Evolutionary conservation across 139 green algal species (phyloP).

Genomic region (Chlorella ohadii): DNA sequence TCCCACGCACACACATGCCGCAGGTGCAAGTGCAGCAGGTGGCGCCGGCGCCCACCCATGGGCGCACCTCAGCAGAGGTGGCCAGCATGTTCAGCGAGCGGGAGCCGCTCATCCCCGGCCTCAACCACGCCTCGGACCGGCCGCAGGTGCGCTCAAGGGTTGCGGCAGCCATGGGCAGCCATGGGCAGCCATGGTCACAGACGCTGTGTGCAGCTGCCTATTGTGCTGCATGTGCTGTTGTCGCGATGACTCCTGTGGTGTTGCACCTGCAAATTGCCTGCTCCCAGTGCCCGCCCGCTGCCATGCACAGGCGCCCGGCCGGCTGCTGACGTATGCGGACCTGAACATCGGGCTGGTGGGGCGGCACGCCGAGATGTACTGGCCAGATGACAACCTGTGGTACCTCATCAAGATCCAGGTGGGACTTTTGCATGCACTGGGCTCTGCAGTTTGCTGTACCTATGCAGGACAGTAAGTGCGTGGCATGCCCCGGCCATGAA

Average conservation of each 20-base stretch:
- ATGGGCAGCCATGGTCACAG: too few species aligned
- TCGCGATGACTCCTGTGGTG: too few species aligned
- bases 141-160: constrained; percentile 63
- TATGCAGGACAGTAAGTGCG: too few species aligned
- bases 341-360: constrained; percentile 72
- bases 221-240: too few species aligned
- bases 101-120: constrained; percentile 25
- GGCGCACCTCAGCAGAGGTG: too few species aligned
- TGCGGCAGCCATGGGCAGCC: too few species aligned
- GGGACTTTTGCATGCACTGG: too few species aligned
- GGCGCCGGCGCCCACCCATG: neutral
- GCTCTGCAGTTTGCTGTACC: too few species aligned
- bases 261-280: too few species aligned
- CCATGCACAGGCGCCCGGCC: constrained; percentile 47
- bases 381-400: constrained; percentile 86
- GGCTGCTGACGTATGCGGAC: constrained; percentile 67
- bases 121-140: constrained; percentile 45
- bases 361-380: constrained; percentile 86
- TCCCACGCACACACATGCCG: neutral
- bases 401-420: constrained; percentile 47
- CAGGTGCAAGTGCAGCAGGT: neutral
- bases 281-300: neutral
- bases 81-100: too few species aligned
- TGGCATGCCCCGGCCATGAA: too few species aligned
- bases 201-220: too few species aligned